Base-by-base conservation (phyloP, 78 protist species). In the Dictyostelium discoideum region DNA sequence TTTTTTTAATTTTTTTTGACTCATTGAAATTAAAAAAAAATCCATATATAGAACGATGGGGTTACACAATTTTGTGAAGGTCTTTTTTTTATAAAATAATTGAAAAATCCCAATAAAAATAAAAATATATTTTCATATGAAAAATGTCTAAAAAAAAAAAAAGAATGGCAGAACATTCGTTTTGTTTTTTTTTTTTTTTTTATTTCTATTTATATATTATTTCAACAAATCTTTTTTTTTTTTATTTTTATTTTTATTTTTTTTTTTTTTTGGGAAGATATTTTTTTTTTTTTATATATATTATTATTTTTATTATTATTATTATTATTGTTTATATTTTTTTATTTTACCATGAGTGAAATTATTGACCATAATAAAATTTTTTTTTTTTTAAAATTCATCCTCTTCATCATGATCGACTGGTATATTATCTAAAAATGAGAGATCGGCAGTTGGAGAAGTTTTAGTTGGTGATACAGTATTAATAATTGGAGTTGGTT, bases 401-500 rank as follows among this genome's bases (percentile, higher is more conserved):
- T 79, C 84, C 44, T 79, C 84, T 79, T 79, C 84, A n/a, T 79
- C 84, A 57, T 78, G 65, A 79, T 79, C 84, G 44, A 44, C 44
- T 79, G 63, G 81, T 29, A 74, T 74, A 74, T 74, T 74, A 74
- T 74, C 81, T 74, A 74, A 74, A 74, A 74, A 74, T 74, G 81
- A 79, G 10, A 79, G 63, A 44, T 79, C 63, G 3, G 84, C 60
- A 42, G 54, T 18, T n/a, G 54, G 26, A 9, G 84, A n/a, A 6
- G 54, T 79, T 22, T 44, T 46, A 44, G 84, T 79, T 79, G 84
- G 54, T 44, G 54, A 44, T 5, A 37, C 81, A 29, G 39, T 69
- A 69, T 69, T 26, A 40, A 54, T 14, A 7, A 60, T 60, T 79
- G 84, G 84, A 44, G 84, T 79, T 79, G 84, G 63, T 1, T 39